A percentile compares a stretch with the other conserved stretches of the same genome.
Evolutionary conservation across 2,329 filamentous ascomycete species (phyloP).

Genomic region (Fusarium siculi): DNA sequence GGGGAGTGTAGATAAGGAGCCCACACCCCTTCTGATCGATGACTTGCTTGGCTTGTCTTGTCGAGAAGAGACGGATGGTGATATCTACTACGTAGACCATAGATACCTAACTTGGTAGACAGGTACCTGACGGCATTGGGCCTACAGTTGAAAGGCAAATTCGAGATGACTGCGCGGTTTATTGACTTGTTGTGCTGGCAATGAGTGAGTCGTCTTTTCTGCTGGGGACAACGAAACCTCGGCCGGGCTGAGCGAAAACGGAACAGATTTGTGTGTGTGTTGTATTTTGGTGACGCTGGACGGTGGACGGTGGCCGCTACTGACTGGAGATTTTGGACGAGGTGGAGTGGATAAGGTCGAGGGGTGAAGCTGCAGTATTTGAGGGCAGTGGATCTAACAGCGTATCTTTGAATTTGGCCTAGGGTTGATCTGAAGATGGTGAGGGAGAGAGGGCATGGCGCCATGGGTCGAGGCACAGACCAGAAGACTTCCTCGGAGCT

Average conservation of each 20-base stretch:
- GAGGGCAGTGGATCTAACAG: constrained; percentile 9
- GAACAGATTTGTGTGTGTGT: constrained; percentile 24
- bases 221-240: constrained; percentile 29
- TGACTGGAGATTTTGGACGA: constrained; percentile 13
- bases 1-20: background rate
- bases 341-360: constrained; percentile 19
- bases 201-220: constrained; percentile 8
- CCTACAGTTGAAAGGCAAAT: background rate
- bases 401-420: constrained; percentile 6
- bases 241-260: constrained; percentile 19
- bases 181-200: constrained; percentile 27
- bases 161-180: constrained; percentile 11
- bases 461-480: constrained; percentile 29
- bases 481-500: background rate
- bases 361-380: constrained; percentile 7
- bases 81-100: constrained; percentile 7
- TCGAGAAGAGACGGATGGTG: constrained; percentile 24
- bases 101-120: constrained; percentile 16
- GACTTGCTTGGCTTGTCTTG: constrained; percentile 2
- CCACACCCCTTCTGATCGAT: background rate
- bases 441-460: constrained; percentile 22
- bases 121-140: constrained; percentile 15
- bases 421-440: constrained; percentile 20
- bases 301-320: constrained; percentile 13
- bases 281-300: constrained; percentile 27